Conservation (phyloP, 202 grass and related monocot species). For the Cymbopogon flexuosus region DNA sequence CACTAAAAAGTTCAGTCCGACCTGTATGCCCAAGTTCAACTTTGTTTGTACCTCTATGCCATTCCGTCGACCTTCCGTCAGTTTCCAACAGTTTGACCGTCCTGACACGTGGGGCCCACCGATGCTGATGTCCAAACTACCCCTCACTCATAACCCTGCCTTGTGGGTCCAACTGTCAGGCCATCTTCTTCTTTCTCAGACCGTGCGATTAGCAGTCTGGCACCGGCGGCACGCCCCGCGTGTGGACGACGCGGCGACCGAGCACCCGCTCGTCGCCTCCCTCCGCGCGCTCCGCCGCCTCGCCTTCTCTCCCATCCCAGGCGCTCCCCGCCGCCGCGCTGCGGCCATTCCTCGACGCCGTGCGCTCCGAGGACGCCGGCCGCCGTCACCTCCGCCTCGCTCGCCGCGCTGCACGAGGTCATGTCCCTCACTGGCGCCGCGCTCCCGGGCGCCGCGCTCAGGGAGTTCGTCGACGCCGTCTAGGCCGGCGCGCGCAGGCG, state of each 20-base stretch:
- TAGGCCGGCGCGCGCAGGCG: slow-evolving; percentile 38
- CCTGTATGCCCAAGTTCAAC: too few species aligned
- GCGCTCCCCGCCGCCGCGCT: slow-evolving; percentile 45
- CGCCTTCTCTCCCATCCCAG: slow-evolving; percentile 37
- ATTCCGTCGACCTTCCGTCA: too few species aligned
- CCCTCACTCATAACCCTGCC: too few species aligned
- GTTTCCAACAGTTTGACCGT: too few species aligned
- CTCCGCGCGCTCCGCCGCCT: slow-evolving; percentile 76
- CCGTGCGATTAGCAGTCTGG: too few species aligned
- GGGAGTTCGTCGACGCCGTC: slow-evolving; percentile 79
- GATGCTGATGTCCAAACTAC: too few species aligned
- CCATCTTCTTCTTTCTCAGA: too few species aligned
- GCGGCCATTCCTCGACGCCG: slow-evolving; percentile 77
- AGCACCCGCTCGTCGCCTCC: slow-evolving; percentile 65
- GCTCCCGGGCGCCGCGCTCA: slow-evolving; percentile 48
- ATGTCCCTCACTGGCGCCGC: slow-evolving; percentile 47
- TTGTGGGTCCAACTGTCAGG: too few species aligned
- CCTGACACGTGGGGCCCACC: too few species aligned
- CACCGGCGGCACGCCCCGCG: slow-evolving; percentile 32
- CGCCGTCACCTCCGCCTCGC: slow-evolving; percentile 66
- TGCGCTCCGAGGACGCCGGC: slow-evolving; percentile 83
- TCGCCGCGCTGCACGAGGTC: slow-evolving; percentile 66
- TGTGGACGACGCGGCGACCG: slow-evolving; percentile 48
- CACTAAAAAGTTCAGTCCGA: too few species aligned
- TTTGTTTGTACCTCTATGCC: too few species aligned